phyloP scores from a whole-genome alignment of 768 basidiomycete genomes.

The Phlebiopsis flavidoalba region DNA sequence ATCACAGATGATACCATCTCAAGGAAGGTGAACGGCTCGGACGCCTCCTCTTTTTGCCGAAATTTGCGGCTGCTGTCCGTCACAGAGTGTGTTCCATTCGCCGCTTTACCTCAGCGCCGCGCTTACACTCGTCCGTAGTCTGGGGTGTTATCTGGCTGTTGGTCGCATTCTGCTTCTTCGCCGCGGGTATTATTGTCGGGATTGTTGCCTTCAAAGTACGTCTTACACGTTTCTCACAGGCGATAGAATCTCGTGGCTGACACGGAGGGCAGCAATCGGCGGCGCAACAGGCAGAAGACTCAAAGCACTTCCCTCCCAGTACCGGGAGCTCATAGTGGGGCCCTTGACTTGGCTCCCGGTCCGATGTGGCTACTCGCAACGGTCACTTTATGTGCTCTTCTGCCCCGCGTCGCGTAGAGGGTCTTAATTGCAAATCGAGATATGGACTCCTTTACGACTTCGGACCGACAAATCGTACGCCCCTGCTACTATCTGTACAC shows the following conservation, averaged over 20 bases:
- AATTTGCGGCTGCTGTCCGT: slow-evolving; percentile 82
- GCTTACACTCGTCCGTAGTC: slow-evolving; percentile 35
- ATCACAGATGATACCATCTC: slow-evolving; percentile 73
- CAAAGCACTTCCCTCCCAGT: slow-evolving; percentile 56
- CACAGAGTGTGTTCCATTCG: slow-evolving; percentile 48
- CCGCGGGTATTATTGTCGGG: slow-evolving; percentile 70
- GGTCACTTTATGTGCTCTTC: neutral
- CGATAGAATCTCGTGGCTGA: neutral
- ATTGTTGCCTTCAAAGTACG: slow-evolving; percentile 76
- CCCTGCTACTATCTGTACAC: neutral
- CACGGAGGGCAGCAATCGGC: slow-evolving; percentile 45
- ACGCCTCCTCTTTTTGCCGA: slow-evolving; percentile 82
- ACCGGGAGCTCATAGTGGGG: slow-evolving; percentile 39
- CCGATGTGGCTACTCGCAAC: neutral
- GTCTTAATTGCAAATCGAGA: neutral
- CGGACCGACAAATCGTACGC: neutral
- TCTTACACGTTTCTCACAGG: neutral
- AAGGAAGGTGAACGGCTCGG: slow-evolving; percentile 81
- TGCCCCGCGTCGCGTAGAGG: neutral
- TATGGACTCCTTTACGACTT: neutral
- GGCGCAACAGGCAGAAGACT: slow-evolving; percentile 46
- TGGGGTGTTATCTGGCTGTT: slow-evolving; percentile 91
- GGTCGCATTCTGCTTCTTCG: slow-evolving; percentile 69
- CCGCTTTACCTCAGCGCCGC: neutral
- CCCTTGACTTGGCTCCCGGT: neutral